phyloP scores from a whole-genome alignment of 306 rosid genomes.

The Betula pendula region DNA sequence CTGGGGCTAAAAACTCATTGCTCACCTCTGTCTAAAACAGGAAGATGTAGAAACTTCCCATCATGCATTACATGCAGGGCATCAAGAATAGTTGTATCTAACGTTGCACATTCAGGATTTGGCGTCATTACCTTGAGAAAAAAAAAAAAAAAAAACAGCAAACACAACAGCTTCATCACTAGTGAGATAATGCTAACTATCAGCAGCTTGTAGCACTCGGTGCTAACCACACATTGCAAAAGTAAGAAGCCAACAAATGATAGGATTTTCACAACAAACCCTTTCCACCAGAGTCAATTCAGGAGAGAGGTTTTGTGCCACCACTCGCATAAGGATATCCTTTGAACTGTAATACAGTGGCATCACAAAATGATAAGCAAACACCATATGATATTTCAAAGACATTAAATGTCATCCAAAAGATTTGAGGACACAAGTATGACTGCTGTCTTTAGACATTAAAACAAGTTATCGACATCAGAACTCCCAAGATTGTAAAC shows the following conservation, averaged over 20 bases:
- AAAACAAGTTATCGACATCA: not conserved
- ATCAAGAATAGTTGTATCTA: constrained; percentile 86
- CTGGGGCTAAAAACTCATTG: constrained; percentile 27
- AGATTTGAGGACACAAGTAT: not conserved
- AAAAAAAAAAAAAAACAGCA: not conserved
- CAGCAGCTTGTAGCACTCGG: not conserved
- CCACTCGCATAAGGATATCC: constrained; percentile 94
- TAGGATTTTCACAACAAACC: constrained; percentile 28
- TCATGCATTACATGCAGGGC: constrained; percentile 94
- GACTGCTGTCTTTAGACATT: not conserved
- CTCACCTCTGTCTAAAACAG: constrained; percentile 83
- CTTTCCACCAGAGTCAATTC: constrained; percentile 93
- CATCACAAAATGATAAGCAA: constrained; percentile 23
- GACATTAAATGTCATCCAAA: not conserved
- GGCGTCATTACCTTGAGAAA: constrained; percentile 83
- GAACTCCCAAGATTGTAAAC: not conserved
- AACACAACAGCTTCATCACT: not conserved
- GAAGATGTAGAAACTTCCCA: constrained; percentile 95
- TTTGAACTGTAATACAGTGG: constrained; percentile 66
- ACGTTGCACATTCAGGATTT: constrained; percentile 81
- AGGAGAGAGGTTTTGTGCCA: constrained; percentile 86
- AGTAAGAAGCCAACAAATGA: constrained; percentile 24
- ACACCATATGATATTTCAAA: constrained; percentile 19
- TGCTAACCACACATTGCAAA: constrained; percentile 26
- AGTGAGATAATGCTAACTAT: not conserved